phyloP scores from a whole-genome alignment of 108 stramenopile species.

The Thalassiosira profunda region DNA sequence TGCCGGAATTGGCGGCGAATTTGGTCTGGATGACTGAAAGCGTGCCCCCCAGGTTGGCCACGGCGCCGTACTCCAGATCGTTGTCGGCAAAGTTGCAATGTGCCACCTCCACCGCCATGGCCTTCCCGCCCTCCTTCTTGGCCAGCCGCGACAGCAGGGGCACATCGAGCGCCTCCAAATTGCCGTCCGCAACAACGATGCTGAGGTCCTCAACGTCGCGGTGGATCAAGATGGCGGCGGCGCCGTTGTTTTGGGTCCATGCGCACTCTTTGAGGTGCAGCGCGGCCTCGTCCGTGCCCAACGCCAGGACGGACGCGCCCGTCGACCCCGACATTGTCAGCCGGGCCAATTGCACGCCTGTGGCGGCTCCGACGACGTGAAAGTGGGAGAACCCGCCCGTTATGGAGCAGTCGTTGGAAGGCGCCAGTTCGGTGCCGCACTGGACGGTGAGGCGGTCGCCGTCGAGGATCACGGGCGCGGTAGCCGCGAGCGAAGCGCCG shows the following conservation, averaged over 20 bases:
- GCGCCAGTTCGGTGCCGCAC: slow-evolving; percentile 18
- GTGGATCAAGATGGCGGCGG: slow-evolving; percentile 27
- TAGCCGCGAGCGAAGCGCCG: slow-evolving; percentile 7
- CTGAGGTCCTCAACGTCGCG: no score
- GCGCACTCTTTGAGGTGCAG: slow-evolving; percentile 36
- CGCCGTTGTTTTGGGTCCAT: slow-evolving; percentile 28
- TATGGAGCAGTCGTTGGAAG: slow-evolving; percentile 27
- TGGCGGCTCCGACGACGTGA: slow-evolving; percentile 19
- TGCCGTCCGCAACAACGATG: background rate
- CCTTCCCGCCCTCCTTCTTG: background rate
- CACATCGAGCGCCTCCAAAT: background rate
- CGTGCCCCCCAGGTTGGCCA: slow-evolving; percentile 38
- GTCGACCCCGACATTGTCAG: slow-evolving; percentile 32
- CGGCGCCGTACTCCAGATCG: slow-evolving; percentile 10
- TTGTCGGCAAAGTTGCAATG: slow-evolving; percentile 26
- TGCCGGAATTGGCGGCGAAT: slow-evolving; percentile 21
- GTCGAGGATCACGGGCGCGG: slow-evolving; percentile 35
- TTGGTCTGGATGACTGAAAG: slow-evolving; percentile 21
- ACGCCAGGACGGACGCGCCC: slow-evolving; percentile 36
- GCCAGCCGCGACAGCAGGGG: background rate
- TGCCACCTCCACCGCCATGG: slow-evolving; percentile 36
- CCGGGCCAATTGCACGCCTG: slow-evolving; percentile 23
- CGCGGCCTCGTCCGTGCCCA: slow-evolving; percentile 19
- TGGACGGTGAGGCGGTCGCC: slow-evolving; percentile 29
- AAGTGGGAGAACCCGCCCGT: slow-evolving; percentile 36